Base-by-base conservation (phyloP, 2,329 filamentous ascomycete species). In the Fusarium luffae region DNA sequence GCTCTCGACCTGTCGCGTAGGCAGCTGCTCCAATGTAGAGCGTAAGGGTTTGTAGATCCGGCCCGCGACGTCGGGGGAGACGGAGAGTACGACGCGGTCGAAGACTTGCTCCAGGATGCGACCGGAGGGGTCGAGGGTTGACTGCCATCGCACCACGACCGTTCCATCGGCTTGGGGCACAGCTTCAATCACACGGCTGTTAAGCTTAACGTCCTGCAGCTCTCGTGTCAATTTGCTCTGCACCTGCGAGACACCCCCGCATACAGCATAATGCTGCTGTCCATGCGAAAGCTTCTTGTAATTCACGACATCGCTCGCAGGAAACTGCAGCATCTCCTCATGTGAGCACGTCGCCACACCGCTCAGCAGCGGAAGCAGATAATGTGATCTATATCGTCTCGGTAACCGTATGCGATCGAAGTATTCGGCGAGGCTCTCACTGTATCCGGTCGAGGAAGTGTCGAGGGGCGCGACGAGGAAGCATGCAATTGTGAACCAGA, bases 331-430 rank as follows among this genome's bases (percentile, higher is more conserved):
- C 4, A 88, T 74, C 30, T 82, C 80, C 3, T 79, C 76, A 56
- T 88, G 86, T 0, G 85, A 81, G 69, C 86, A 89, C 2, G 86
- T 89, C 6, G 83, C 82, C 9, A 88, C 84, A 61, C 82, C 82
- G 51, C 85, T 84, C 41, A 89, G 80, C 7, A 88, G 77, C 0
- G 87, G 87, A 0, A 89, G 76, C 10, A 89, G 73, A 69, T 89
- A 89, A 34, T 82, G 80, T 4, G 77, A 75, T 5, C 79, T 71
- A 58, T 86, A 88, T 28, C 81, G 80, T 8, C 74, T 76, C 0
- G 87, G 86, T 2, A 88, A 73, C 51, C 79, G 76, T 7, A 85
- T 85, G n/a, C 87, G 79, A n/a, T 75, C 58, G 8, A 86, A 70
- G 64, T 89, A 89, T 37, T 83, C 76, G 18, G 74, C 80, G 1